phyloP scores from a whole-genome alignment of 371 early-diverging fungal species.

The Mortierella sp. region DNA sequence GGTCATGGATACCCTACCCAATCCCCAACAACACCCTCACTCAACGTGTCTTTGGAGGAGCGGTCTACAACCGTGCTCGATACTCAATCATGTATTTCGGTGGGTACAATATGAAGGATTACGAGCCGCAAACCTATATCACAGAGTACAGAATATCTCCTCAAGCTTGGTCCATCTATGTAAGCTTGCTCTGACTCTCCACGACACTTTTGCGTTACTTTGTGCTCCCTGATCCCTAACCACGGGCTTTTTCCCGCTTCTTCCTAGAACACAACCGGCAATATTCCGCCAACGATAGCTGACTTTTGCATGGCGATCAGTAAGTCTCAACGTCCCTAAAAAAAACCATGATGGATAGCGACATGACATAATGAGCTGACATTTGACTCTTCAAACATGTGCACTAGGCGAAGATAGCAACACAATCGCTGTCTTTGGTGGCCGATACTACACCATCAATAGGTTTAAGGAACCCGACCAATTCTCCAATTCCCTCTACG shows the following conservation, averaged over 20 bases:
- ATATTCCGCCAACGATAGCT: too few species aligned
- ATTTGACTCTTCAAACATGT: too few species aligned
- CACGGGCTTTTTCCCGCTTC: too few species aligned
- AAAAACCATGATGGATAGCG: too few species aligned
- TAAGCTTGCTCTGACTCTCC: neutral
- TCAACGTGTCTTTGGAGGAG: constrained; percentile 4
- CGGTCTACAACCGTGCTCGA: constrained; percentile 3
- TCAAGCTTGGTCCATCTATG: neutral
- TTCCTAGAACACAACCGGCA: too few species aligned
- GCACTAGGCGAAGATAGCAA: constrained; percentile 24
- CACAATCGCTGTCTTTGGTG: constrained; percentile 25
- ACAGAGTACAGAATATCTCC: neutral
- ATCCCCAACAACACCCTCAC: neutral
- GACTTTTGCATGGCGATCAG: too few species aligned
- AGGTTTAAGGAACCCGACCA: neutral
- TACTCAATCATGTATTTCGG: neutral
- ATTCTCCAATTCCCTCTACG: constrained; percentile 12
- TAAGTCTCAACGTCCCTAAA: too few species aligned
- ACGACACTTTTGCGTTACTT: too few species aligned
- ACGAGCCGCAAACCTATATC: neutral
- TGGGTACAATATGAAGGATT: neutral
- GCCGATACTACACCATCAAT: constrained; percentile 3
- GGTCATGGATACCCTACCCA: neutral
- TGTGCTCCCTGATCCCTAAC: too few species aligned
- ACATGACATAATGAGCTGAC: too few species aligned